Base-by-base conservation (phyloP, 1,284 basidiomycete genomes). In the Coniferiporia sulphurascens region DNA sequence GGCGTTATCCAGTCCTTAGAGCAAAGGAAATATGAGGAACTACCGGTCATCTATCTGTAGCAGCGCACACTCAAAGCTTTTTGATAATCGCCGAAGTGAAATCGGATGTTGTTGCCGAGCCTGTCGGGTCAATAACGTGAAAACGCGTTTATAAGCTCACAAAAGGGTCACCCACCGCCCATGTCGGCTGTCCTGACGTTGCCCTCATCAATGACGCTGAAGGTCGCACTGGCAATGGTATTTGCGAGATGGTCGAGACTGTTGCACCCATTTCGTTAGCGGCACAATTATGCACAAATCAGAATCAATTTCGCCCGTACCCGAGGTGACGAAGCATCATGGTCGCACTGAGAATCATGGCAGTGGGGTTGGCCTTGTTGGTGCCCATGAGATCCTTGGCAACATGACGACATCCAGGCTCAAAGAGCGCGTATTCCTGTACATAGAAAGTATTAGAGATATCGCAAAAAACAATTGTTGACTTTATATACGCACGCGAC, bases 271-370 rank as follows among this genome's bases (percentile, higher is more conserved):
- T 59, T 41, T 8, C 48, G 45, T 45, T 34, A n/a, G 19, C 43
- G 51, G 12, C 9, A 52, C 8, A 35, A 50, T n/a, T 10, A 34
- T 34, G 17, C 38, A 56, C 4, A 48, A 52, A 41, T 49, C 21
- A 55, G 27, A 3, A 48, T 48, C 7, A 34, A 19, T 27, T 51
- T 52, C 56, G 49, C 8, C 71, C 82, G 63, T 69, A 90, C 86
- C 95, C 96, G 63, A 99, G 86, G 76, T 99, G 97, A 69, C 96
- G 83, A 67, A 99, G 84, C 92, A 99, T 93, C 96, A 99, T 99
- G 60, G 96, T 96, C 46, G 96, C 86, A 63, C 91, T 95, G 65
- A 99, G 86, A 71, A 99, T 88, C 93, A 99, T 98, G 56, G 97
- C 97, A 48, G 94, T 89, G 19, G 97, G 97, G 82, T 99, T 99